Evolutionary conservation across 352 stramenopile species (phyloP).

Genomic region (Globisporangium heterothallicum): DNA sequence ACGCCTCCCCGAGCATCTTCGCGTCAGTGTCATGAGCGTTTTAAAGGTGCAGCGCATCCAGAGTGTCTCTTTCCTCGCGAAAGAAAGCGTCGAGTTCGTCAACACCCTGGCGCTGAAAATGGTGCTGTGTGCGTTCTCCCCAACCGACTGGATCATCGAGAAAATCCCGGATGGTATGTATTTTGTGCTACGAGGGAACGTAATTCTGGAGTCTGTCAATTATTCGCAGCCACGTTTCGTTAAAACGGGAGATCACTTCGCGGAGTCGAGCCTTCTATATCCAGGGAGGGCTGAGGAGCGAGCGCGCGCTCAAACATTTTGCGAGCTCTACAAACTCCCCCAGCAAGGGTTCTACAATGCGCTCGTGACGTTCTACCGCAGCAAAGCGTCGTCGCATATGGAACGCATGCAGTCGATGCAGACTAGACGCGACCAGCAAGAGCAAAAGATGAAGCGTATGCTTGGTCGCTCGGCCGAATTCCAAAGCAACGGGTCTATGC

Average conservation of each 20-base stretch:
- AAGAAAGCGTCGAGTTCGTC: slow-evolving; percentile 65
- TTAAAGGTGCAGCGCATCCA: slow-evolving; percentile 57
- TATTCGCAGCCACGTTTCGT: slow-evolving; percentile 25
- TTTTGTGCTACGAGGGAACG: slow-evolving; percentile 51
- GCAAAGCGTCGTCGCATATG: slow-evolving; percentile 22
- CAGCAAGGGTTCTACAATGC: slow-evolving; percentile 48
- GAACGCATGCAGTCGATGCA: slow-evolving; percentile 56
- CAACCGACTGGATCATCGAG: slow-evolving; percentile 74
- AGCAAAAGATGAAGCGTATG: slow-evolving; percentile 79
- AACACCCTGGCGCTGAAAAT: slow-evolving; percentile 56
- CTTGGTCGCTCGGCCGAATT: slow-evolving; percentile 34
- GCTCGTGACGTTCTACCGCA: slow-evolving; percentile 46
- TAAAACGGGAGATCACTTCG: slow-evolving; percentile 55
- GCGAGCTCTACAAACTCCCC: slow-evolving; percentile 66
- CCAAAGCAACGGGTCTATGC: slow-evolving; percentile 7
- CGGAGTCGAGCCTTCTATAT: slow-evolving; percentile 43
- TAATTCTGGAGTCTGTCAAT: slow-evolving; percentile 29
- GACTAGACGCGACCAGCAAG: slow-evolving; percentile 49
- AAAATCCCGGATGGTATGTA: slow-evolving; percentile 61
- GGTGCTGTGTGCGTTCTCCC: slow-evolving; percentile 43
- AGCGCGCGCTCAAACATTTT: slow-evolving; percentile 60
- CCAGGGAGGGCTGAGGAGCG: slow-evolving; percentile 36
- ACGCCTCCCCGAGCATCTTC: slow-evolving; percentile 49
- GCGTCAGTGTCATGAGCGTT: slow-evolving; percentile 47
- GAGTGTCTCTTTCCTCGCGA: slow-evolving; percentile 48